Conservation (phyloP, 148 eudicot species). For the Rhododendron ovatum region DNA sequence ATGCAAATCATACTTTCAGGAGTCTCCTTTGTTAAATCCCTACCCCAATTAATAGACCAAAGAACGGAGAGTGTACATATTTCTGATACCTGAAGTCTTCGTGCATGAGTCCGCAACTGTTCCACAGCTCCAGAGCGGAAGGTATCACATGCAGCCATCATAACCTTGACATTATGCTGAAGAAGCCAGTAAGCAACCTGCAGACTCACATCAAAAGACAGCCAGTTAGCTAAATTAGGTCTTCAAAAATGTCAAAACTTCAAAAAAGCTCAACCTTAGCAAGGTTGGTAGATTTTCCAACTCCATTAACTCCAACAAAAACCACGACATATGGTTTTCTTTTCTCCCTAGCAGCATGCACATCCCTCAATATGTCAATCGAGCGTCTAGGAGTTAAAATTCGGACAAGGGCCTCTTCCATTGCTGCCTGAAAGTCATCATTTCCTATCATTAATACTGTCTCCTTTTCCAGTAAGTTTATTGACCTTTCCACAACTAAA, state of each 20-base stretch:
- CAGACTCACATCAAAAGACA: background rate
- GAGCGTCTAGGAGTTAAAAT: conserved; percentile 93
- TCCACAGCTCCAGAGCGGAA: conserved; percentile 98
- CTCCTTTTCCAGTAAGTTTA: background rate
- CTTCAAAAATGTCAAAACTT: background rate
- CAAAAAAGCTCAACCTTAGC: conserved; percentile 56
- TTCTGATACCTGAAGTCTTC: conserved; percentile 74
- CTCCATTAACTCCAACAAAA: conserved; percentile 98
- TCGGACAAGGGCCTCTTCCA: conserved; percentile 97
- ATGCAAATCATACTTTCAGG: background rate
- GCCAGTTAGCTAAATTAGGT: conserved; percentile 2
- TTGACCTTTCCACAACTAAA: background rate
- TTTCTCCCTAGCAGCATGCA: conserved; percentile 93
- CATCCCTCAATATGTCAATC: conserved; percentile 95
- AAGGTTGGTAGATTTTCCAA: conserved; percentile 96
- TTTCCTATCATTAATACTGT: background rate
- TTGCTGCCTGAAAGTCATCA: conserved; percentile 57
- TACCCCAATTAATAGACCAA: background rate
- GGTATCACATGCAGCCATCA: conserved; percentile 99
- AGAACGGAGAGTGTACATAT: background rate
- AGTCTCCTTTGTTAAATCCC: background rate
- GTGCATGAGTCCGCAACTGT: conserved; percentile 97
- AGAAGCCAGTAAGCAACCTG: conserved; percentile 97
- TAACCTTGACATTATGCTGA: conserved; percentile 84
- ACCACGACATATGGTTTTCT: conserved; percentile 94